Percentiles rank a stretch among this genome's conserved stretches.
These are phyloP conservation scores for Aureobasidium vineae DNA, from an alignment of 2,329 filamentous ascomycete species.

Conservation along the genomic window DNA sequence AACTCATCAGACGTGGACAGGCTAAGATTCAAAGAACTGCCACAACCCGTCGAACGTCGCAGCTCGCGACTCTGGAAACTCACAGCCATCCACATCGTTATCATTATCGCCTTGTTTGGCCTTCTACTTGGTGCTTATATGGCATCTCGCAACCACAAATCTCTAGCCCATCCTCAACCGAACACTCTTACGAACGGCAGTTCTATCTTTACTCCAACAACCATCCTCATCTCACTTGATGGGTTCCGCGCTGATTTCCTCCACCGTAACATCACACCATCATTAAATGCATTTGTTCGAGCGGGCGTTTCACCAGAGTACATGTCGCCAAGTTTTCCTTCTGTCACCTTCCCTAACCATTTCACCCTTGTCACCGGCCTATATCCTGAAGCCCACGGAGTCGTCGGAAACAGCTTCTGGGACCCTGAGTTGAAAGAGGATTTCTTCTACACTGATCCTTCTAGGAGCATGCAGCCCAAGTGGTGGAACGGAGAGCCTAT, in stretches of 20 bases:
- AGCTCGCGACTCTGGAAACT: conserved; percentile 42
- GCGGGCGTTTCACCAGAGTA: conserved; percentile 86
- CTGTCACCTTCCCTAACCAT: conserved; percentile 92
- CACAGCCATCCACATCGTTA: conserved; percentile 44
- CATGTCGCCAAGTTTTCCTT: conserved; percentile 93
- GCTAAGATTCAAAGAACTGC: conserved; percentile 55
- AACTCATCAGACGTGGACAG: conserved; percentile 49
- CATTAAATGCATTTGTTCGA: conserved; percentile 71
- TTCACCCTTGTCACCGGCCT: conserved; percentile 90
- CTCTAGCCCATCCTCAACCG: conserved; percentile 23
- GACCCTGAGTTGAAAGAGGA: conserved; percentile 72
- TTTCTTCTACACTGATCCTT: conserved; percentile 82
- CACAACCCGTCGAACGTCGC: conserved; percentile 44
- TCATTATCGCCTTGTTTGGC: conserved; percentile 54
- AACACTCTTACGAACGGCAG: conserved; percentile 70
- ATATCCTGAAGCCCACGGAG: conserved; percentile 87
- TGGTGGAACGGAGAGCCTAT: conserved; percentile 97
- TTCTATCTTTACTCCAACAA: conserved; percentile 84
- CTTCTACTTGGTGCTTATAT: conserved; percentile 58
- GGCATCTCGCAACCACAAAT: conserved; percentile 44
- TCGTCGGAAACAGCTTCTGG: conserved; percentile 95
- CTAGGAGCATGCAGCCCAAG: conserved; percentile 72
- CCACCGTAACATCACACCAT: conserved; percentile 76
- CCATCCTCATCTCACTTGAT: conserved; percentile 89
- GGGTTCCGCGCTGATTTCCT: conserved; percentile 96